Percentiles rank a stretch among this genome's conserved stretches.
Conservation (phyloP, 495 filamentous ascomycete genomes). For the Penicillium roqueforti region DNA sequence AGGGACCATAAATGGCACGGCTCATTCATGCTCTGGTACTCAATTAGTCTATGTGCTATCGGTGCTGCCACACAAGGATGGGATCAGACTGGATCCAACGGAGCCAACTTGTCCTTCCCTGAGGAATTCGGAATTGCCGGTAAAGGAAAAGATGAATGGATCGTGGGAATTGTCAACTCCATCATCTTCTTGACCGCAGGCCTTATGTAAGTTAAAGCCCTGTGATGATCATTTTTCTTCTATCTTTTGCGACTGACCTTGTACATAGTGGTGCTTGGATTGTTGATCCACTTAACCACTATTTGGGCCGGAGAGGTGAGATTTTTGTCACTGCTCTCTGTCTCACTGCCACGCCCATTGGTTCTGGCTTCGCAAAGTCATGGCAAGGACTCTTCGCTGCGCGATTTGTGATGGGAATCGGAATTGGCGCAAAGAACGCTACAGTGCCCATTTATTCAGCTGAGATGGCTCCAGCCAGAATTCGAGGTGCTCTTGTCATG, state of each 20-base stretch:
- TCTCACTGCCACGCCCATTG: constrained; percentile 47
- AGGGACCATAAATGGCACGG: constrained; percentile 35
- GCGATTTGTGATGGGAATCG: constrained; percentile 56
- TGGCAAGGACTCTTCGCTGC: constrained; percentile 54
- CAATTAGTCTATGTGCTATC: constrained; percentile 30
- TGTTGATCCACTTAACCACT: constrained; percentile 53
- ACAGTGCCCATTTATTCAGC: constrained; percentile 64
- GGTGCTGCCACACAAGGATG: constrained; percentile 47
- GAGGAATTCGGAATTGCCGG: constrained; percentile 48
- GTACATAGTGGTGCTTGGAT: constrained; percentile 44
- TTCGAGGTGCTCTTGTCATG: constrained; percentile 64
- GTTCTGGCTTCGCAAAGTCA: constrained; percentile 45
- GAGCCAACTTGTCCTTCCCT: constrained; percentile 59
- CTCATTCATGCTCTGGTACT: constrained; percentile 33
- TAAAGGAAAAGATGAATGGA: constrained; percentile 45
- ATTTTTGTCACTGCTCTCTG: constrained; percentile 56
- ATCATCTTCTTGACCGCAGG: constrained; percentile 32
- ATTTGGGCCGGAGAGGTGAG: constrained; percentile 50
- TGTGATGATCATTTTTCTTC: constrained; percentile 11
- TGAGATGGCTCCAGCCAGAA: constrained; percentile 56
- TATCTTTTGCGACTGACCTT: constrained; percentile 15
- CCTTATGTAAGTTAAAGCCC: constrained; percentile 40
- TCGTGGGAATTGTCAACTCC: constrained; percentile 57
- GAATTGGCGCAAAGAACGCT: constrained; percentile 58
- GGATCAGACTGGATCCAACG: constrained; percentile 68